Percentiles rank a stretch among this genome's conserved stretches.
phyloP scores from a whole-genome alignment of 2,329 filamentous ascomycete species.

The Achaetomium macrosporum region DNA sequence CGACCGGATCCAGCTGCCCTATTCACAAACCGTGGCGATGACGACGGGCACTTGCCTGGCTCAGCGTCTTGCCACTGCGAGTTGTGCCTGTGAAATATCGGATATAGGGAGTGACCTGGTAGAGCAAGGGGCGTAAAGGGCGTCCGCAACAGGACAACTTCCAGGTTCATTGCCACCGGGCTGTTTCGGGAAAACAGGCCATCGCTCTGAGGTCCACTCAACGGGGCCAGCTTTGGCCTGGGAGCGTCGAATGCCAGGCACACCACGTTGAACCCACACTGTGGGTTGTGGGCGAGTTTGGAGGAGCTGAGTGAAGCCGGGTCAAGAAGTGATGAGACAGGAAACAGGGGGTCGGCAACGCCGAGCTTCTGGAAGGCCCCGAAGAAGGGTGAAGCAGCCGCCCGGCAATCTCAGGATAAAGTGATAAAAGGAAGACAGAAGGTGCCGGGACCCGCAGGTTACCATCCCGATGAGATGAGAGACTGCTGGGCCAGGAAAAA shows the following conservation, averaged over 20 bases:
- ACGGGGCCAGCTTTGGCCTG: not conserved
- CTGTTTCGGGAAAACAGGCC: constrained; percentile 1
- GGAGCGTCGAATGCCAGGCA: constrained; percentile 1
- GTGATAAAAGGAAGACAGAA: constrained; percentile 13
- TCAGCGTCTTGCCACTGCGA: constrained; percentile 1
- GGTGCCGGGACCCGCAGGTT: not conserved
- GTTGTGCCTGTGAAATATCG: not conserved
- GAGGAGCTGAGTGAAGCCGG: not conserved
- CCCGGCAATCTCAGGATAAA: constrained; percentile 19
- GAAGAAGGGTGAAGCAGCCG: constrained; percentile 8
- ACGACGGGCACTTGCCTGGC: constrained; percentile 21
- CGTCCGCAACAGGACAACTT: too few relatives aligned
- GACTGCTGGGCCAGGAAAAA: too few relatives aligned
- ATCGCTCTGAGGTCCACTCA: not conserved
- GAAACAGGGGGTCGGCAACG: constrained; percentile 8
- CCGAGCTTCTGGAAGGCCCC: constrained; percentile 21
- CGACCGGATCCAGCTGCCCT: constrained; percentile 11
- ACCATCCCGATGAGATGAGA: not conserved
- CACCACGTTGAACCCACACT: not conserved
- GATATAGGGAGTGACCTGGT: not conserved
- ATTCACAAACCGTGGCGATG: not conserved
- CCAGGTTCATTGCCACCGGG: constrained; percentile 11
- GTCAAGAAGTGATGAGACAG: constrained; percentile 6
- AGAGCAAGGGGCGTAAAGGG: not conserved
- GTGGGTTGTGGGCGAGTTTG: not conserved